These are phyloP conservation scores for Vitis hybrid DNA, from an alignment of 177 flowering plant species.

Conservation along the genomic window DNA sequence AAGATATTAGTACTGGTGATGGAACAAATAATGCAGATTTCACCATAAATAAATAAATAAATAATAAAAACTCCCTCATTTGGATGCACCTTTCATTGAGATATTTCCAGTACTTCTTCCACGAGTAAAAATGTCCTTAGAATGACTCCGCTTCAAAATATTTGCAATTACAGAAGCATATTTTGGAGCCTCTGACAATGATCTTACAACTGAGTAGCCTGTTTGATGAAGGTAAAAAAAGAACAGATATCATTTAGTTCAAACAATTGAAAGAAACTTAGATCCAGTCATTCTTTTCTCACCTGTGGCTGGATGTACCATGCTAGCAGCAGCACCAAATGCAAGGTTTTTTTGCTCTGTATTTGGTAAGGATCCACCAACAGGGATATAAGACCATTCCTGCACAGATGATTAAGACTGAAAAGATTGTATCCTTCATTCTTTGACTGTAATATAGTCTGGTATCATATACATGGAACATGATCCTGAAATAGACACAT, in stretches of 20 bases:
- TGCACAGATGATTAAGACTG: conserved; percentile 22
- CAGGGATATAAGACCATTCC: conserved; percentile 99
- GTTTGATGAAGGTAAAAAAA: conserved; percentile 19
- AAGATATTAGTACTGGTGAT: not conserved
- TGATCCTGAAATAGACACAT: too few relatives aligned
- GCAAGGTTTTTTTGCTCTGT: conserved; percentile 93
- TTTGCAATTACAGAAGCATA: conserved; percentile 88
- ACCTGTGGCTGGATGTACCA: conserved; percentile 99
- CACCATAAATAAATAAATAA: not conserved
- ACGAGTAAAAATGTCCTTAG: conserved; percentile 20
- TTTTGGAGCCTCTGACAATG: conserved; percentile 92
- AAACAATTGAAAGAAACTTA: not conserved
- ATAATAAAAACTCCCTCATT: not conserved
- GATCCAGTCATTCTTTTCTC: conserved; percentile 9
- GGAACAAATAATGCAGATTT: not conserved
- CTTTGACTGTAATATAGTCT: not conserved
- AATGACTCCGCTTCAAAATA: conserved; percentile 47
- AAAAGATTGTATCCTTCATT: not conserved
- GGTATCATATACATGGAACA: too few relatives aligned
- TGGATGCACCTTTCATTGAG: conserved; percentile 69
- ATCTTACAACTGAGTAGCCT: conserved; percentile 96
- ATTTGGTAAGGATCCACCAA: conserved; percentile 95
- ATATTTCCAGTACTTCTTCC: conserved; percentile 39
- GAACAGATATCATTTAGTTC: not conserved
- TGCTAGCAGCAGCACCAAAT: conserved; percentile 99